Evolutionary conservation across 108 stramenopile species (phyloP).

Genomic region (Conticribra weissflogii): DNA sequence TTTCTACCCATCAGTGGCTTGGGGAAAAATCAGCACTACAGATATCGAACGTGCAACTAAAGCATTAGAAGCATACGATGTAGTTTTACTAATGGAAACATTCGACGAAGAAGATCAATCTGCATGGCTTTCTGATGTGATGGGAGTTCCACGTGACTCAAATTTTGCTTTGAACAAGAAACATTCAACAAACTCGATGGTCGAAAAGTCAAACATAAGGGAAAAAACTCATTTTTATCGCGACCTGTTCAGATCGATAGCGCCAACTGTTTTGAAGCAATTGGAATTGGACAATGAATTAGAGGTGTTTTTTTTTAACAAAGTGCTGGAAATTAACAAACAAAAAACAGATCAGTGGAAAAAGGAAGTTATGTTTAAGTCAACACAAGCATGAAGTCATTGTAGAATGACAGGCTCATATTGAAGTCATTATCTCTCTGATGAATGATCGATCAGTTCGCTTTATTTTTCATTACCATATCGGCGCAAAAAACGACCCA

Average conservation of each 20-base stretch:
- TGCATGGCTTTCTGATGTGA: slow-evolving; percentile 30
- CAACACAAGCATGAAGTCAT: no score
- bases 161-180: slow-evolving; percentile 14
- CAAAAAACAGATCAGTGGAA: neutral
- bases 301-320: neutral
- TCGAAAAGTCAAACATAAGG: slow-evolving; percentile 18
- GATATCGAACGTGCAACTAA: slow-evolving; percentile 17
- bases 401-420: no score
- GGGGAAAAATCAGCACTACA: slow-evolving; percentile 9
- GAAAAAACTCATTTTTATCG: slow-evolving; percentile 41
- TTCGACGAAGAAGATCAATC: slow-evolving; percentile 20
- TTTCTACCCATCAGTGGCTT: slow-evolving; percentile 30
- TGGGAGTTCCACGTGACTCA: slow-evolving; percentile 37
- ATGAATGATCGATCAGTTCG: no score
- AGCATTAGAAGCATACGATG: slow-evolving; percentile 31
- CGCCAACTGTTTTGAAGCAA: slow-evolving; percentile 2
- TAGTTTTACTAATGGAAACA: slow-evolving; percentile 28
- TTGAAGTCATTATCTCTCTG: no score
- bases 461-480: no score
- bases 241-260: slow-evolving; percentile 16
- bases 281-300: slow-evolving; percentile 2
- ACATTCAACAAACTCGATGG: slow-evolving; percentile 9
- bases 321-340: neutral
- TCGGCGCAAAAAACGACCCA: no score
- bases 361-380: no score